phyloP scores from a whole-genome alignment of 1,139 yeast species.

The Pneumocystis carinii region DNA sequence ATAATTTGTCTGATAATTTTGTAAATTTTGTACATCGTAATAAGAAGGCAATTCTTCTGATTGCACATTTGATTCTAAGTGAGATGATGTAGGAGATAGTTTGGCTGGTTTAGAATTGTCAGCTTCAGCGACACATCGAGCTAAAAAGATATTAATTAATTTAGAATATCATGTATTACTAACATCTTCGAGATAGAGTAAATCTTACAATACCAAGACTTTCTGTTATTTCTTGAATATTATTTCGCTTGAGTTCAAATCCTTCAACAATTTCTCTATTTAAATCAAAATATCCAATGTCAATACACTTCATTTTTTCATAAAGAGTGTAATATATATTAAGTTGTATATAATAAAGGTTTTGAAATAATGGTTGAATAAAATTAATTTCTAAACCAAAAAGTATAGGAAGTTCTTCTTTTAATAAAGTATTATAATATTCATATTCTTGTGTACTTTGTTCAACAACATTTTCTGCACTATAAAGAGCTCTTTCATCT shows the following conservation, averaged over 20 bases:
- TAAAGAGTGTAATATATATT: conserved; percentile 87
- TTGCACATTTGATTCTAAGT: conserved; percentile 15
- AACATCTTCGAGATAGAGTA: conserved; percentile 52
- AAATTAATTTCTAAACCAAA: conserved; percentile 82
- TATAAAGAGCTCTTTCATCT: conserved; percentile 81
- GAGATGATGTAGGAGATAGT: conserved; percentile 13
- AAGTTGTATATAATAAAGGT: conserved; percentile 92
- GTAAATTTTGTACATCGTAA: conserved; percentile 8
- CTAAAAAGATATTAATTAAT: background rate
- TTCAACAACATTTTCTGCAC: conserved; percentile 75
- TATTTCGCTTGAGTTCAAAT: conserved; percentile 67
- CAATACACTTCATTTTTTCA: conserved; percentile 84
- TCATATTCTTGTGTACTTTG: conserved; percentile 91
- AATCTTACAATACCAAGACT: conserved; percentile 77
- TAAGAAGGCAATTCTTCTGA: conserved; percentile 17
- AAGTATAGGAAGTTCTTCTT: conserved; percentile 71
- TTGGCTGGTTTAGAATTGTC: conserved; percentile 14
- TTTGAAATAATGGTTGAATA: conserved; percentile 81
- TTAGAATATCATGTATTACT: background rate
- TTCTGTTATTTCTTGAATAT: conserved; percentile 78
- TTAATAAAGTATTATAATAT: conserved; percentile 87
- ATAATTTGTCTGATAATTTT: background rate
- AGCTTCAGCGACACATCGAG: conserved; percentile 3
- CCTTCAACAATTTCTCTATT: conserved; percentile 58
- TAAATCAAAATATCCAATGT: conserved; percentile 88